Conservation (phyloP, 2,329 filamentous ascomycete species). For the Decorospora gaudefroyi region DNA sequence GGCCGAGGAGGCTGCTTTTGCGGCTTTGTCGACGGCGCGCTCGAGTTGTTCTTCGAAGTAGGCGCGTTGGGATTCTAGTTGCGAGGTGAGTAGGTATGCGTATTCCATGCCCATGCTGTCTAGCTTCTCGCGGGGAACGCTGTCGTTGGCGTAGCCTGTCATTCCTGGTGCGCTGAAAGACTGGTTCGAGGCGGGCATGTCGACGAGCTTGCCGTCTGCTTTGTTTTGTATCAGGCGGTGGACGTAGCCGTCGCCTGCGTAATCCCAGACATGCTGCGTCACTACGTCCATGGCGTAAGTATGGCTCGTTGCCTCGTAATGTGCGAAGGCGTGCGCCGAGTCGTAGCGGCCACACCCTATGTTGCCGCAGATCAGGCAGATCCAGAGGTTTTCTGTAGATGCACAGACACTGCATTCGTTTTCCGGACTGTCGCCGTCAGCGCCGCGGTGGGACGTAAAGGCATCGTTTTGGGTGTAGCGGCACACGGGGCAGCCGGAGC, state of each 20-base stretch:
- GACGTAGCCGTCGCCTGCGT: constrained; percentile 92
- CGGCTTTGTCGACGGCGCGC: constrained; percentile 87
- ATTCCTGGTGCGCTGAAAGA: constrained; percentile 36
- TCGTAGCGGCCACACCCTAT: constrained; percentile 95
- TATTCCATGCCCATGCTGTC: constrained; percentile 90
- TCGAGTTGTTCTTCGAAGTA: constrained; percentile 94
- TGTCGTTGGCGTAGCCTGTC: constrained; percentile 61
- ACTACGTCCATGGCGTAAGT: constrained; percentile 90
- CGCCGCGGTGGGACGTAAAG: constrained; percentile 34
- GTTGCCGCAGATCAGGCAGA: constrained; percentile 90
- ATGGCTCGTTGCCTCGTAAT: constrained; percentile 88
- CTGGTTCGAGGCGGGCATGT: constrained; percentile 66
- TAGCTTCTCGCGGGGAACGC: constrained; percentile 71
- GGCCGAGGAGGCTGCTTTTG: constrained; percentile 69
- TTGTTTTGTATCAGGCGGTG: constrained; percentile 94
- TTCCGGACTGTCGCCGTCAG: constrained; percentile 53
- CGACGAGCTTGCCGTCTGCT: constrained; percentile 87
- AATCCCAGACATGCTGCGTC: constrained; percentile 97
- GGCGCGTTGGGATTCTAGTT: constrained; percentile 86
- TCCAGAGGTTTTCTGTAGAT: constrained; percentile 83
- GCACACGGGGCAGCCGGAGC: constrained; percentile 91
- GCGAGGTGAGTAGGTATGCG: constrained; percentile 87
- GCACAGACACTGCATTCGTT: constrained; percentile 84
- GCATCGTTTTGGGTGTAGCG: constrained; percentile 75
- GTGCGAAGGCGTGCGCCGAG: constrained; percentile 86